These are phyloP conservation scores for Inosperma sp. DNA, from an alignment of 768 basidiomycete genomes.

Conservation along the genomic window DNA sequence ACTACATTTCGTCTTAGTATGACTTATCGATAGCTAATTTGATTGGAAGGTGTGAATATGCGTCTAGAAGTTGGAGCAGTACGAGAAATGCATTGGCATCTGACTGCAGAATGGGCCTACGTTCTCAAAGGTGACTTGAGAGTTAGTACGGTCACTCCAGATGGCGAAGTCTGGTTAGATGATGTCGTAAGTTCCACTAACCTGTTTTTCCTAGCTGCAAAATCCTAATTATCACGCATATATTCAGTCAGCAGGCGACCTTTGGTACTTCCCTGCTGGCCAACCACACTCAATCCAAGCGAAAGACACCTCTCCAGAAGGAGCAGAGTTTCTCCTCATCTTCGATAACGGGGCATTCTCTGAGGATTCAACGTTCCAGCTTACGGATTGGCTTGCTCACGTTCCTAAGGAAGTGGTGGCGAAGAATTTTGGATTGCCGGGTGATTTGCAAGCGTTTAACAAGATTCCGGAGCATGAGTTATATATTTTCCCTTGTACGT, in stretches of 20 bases:
- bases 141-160: slow-evolving; percentile 47
- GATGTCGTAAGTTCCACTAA: slow-evolving; percentile 41
- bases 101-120: slow-evolving; percentile 53
- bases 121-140: slow-evolving; percentile 47
- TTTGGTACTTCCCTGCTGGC: slow-evolving; percentile 60
- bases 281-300: slow-evolving; percentile 55
- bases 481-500: slow-evolving; percentile 46
- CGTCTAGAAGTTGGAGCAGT: slow-evolving; percentile 50
- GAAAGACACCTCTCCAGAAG: slow-evolving; percentile 41
- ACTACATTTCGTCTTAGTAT: not conserved
- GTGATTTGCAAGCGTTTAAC: slow-evolving; percentile 42
- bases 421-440: slow-evolving; percentile 54
- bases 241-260: slow-evolving; percentile 32
- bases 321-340: slow-evolving; percentile 51
- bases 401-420: slow-evolving; percentile 52
- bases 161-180: slow-evolving; percentile 48
- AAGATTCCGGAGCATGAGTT: slow-evolving; percentile 50
- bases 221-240: not conserved
- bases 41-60: slow-evolving; percentile 47
- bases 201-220: not conserved
- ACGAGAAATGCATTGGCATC: slow-evolving; percentile 57
- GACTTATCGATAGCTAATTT: not conserved
- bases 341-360: slow-evolving; percentile 43
- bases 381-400: slow-evolving; percentile 68
- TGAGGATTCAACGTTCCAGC: slow-evolving; percentile 55